A percentile compares a stretch with the other conserved stretches of the same genome.
Conservation (phyloP, 495 filamentous ascomycete species). For the Aspergillus wentii region DNA sequence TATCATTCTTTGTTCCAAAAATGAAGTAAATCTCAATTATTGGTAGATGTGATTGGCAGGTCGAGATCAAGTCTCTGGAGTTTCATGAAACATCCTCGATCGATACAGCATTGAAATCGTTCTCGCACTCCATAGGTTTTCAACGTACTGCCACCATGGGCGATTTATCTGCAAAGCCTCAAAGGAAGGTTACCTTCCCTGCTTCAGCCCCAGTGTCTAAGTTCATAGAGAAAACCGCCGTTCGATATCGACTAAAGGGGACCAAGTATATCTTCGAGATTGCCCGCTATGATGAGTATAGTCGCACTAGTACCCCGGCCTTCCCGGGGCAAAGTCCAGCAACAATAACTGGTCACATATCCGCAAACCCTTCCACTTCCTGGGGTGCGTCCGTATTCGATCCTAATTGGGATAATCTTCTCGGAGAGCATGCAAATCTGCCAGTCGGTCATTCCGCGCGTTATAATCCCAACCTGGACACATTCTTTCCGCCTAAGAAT, state of each 20-base stretch:
- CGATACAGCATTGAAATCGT: conserved; percentile 16
- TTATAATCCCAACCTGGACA: conserved; percentile 36
- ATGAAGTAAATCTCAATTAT: conserved; percentile 4
- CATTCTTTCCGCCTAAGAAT: conserved; percentile 38
- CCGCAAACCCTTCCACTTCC: conserved; percentile 14
- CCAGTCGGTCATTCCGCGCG: conserved; percentile 21
- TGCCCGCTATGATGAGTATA: conserved; percentile 50
- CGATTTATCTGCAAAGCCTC: conserved; percentile 17
- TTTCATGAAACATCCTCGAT: conserved; percentile 21
- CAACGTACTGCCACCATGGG: conserved; percentile 6
- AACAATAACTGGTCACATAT: conserved; percentile 13
- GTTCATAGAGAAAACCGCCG: conserved; percentile 46
- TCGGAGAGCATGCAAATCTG: conserved; percentile 28
- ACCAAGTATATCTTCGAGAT: conserved; percentile 53
- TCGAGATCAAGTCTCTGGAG: conserved; percentile 31
- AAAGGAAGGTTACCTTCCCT: conserved; percentile 21
- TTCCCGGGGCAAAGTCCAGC: conserved; percentile 1
- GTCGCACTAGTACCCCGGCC: conserved; percentile 6
- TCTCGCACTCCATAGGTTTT: conserved; percentile 22
- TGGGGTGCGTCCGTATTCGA: conserved; percentile 49
- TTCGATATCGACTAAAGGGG: conserved; percentile 41
- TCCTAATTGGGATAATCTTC: conserved; percentile 43
- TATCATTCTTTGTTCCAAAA: background rate
- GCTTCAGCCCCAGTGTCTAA: conserved; percentile 15
- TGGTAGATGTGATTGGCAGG: conserved; percentile 35